phyloP scores from a whole-genome alignment of 2,329 filamentous ascomycete species.

The Ophiostoma pallidulum region DNA sequence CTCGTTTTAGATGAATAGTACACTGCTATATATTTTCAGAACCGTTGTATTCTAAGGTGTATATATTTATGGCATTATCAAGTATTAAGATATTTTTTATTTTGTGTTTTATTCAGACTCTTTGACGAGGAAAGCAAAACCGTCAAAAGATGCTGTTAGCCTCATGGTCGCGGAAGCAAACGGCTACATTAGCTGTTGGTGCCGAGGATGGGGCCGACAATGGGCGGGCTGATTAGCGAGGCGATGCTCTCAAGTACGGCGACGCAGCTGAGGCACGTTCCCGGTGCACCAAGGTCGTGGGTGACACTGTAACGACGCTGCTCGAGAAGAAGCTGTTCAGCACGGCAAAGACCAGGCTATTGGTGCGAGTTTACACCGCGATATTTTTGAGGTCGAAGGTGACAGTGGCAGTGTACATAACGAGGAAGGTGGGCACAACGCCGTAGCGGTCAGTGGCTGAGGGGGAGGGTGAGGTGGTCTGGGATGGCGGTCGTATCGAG shows the following conservation, averaged over 20 bases:
- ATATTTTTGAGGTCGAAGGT: constrained; percentile 26
- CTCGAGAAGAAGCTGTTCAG: constrained; percentile 25
- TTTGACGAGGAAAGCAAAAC: too few species aligned
- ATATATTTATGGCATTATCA: too few species aligned
- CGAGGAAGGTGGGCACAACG: constrained; percentile 24
- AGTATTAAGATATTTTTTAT: too few species aligned
- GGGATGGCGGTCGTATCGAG: constrained; percentile 26
- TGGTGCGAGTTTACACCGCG: constrained; percentile 21
- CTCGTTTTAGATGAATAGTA: too few species aligned
- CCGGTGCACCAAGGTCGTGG: constrained; percentile 9
- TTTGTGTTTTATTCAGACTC: too few species aligned
- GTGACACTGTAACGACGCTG: constrained; percentile 18
- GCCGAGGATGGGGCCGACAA: constrained; percentile 12
- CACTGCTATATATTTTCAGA: too few species aligned
- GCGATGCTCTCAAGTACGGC: constrained; percentile 6
- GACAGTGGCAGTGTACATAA: constrained; percentile 20
- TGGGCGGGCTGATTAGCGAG: constrained; percentile 12
- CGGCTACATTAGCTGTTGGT: constrained; percentile 12
- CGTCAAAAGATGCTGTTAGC: background rate
- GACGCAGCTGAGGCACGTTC: constrained; percentile 11
- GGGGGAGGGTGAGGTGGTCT: constrained; percentile 24
- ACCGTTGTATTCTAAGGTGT: too few species aligned
- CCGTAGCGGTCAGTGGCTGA: constrained; percentile 24
- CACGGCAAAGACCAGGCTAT: constrained; percentile 25
- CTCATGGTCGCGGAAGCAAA: constrained; percentile 8